A percentile compares a stretch with the other conserved stretches of the same genome.
Conservation (phyloP, 2,329 filamentous ascomycete species). For the Monosporascus sp. region DNA sequence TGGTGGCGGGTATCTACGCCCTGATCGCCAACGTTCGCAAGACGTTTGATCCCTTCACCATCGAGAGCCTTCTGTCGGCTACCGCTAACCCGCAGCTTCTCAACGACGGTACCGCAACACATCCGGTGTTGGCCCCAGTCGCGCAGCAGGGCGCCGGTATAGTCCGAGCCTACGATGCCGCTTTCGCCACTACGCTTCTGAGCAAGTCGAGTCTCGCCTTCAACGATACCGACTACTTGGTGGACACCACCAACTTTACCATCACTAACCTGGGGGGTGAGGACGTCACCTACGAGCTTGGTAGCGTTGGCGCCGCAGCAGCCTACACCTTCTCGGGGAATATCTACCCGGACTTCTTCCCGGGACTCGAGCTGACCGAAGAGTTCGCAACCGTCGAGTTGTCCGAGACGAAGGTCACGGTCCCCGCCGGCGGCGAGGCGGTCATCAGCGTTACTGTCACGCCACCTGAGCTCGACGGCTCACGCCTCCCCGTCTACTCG, state of each 20-base stretch:
- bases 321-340: conserved; percentile 45
- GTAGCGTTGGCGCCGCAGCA: conserved; percentile 45
- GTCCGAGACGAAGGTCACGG: conserved; percentile 26
- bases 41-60: conserved; percentile 43
- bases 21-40: conserved; percentile 47
- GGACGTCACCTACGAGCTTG: conserved; percentile 46
- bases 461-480: conserved; percentile 33
- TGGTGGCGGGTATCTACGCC: conserved; percentile 49
- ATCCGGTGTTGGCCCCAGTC: conserved; percentile 44
- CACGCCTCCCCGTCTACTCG: conserved; percentile 42
- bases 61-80: conserved; percentile 45
- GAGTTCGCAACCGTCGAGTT: conserved; percentile 39
- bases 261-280: conserved; percentile 49
- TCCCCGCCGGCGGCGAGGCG: conserved; percentile 24
- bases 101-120: conserved; percentile 36
- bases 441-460: conserved; percentile 40
- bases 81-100: conserved; percentile 45
- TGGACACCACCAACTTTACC: conserved; percentile 43
- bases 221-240: conserved; percentile 58
- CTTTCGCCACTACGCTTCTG: conserved; percentile 47
- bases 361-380: conserved; percentile 36
- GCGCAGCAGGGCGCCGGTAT: conserved; percentile 57
- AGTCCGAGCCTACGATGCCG: conserved; percentile 55
- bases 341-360: conserved; percentile 37
- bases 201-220: conserved; percentile 55